Conservation (phyloP, 2,329 filamentous ascomycete species). For the Chalaropsis ovoidea region DNA sequence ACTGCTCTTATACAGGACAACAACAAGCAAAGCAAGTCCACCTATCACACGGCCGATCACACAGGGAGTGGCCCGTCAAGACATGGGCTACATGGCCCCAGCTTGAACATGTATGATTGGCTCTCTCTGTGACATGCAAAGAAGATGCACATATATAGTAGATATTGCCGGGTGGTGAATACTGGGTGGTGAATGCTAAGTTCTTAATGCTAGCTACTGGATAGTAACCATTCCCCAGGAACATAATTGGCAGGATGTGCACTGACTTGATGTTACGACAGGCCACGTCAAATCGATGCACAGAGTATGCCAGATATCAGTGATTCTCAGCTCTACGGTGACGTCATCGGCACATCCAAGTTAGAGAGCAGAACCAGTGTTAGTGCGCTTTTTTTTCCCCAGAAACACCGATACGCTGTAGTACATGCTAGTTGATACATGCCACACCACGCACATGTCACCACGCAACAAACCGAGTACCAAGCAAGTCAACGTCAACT, state of each 20-base stretch:
- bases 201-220: too few relatives aligned
- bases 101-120: slow-evolving; percentile 3
- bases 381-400: background rate
- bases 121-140: background rate
- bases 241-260: background rate
- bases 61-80: background rate
- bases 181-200: too few relatives aligned
- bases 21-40: background rate
- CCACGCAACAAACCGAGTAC: too few relatives aligned
- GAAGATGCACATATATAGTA: background rate
- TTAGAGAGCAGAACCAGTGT: too few relatives aligned
- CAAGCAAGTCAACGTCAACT: too few relatives aligned
- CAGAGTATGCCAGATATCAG: background rate
- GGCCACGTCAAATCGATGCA: background rate
- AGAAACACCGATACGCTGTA: background rate
- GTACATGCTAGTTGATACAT: background rate
- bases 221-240: too few relatives aligned
- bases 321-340: background rate
- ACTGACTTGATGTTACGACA: background rate
- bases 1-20: background rate
- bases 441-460: background rate
- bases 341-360: background rate
- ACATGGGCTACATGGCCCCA: background rate
- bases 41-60: background rate
- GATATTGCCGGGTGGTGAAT: background rate